Base-by-base conservation (phyloP, 1,284 basidiomycete genomes). In the Heterobasidion annosum region DNA sequence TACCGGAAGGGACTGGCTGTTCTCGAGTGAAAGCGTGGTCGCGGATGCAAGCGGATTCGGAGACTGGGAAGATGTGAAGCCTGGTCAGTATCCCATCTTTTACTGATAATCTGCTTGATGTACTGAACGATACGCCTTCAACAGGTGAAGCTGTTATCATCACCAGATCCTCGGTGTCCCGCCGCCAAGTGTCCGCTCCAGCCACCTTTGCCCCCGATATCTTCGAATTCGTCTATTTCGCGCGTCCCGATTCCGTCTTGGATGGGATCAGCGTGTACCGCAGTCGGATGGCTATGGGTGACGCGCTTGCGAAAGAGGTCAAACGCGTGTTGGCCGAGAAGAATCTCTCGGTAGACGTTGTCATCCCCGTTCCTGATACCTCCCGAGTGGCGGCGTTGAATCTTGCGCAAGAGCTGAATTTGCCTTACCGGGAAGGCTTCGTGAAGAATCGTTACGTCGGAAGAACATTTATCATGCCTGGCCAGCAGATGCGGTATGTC, bases 381-480 rank as follows among this genome's bases (percentile, higher is more conserved):
- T 93, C 91, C 40, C 83, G 97, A 55, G 96, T 98, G 0, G 95
- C 97, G 8, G 97, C 97, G 3, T 73, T 99, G 55, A 96, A 99
- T 68, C 74, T 96, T 48, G 97, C 97, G 18, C 96, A 99, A 70
- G 89, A 86, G 65, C 78, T 99, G 51, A 69, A 79, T 15, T 76
- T 99, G 34, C 96, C 97, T 2, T 99, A 99, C 72, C 83, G 97
- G 50, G 97, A 99, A 75, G 97, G 97, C 2, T 99, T 99, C 69
- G 86, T 99, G 64, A 99, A 99, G 78, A 99, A 99, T 71, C 86
- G 97, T 48, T 99, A 99, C 73, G 93, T 99, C 49, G 97, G 96
- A 2, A 77, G 97, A 58, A 99, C 97, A 0, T 99, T 99, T 70
- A 99, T 99, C 73, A 99, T 99, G 97, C 96, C 97, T 8, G 97